A percentile compares a stretch with the other conserved stretches of the same genome.
These are phyloP conservation scores for Syzygium syzygioides DNA, from an alignment of 441 rosid species.

Conservation along the genomic window DNA sequence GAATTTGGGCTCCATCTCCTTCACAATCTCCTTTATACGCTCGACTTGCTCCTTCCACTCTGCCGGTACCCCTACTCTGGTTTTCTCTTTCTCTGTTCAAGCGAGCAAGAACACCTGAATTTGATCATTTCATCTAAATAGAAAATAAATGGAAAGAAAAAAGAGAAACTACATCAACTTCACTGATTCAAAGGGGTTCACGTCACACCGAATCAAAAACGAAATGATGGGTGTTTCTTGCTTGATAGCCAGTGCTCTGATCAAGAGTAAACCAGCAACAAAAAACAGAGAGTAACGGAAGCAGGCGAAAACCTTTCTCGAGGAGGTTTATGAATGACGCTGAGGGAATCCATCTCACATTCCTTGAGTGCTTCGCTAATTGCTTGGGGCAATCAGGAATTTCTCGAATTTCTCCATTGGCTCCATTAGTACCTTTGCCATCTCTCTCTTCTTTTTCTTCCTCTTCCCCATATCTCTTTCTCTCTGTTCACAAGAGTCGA, in stretches of 20 bases:
- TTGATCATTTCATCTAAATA: not conserved
- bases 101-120: not conserved
- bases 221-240: not conserved
- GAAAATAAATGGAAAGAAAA: not conserved
- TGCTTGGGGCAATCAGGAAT: not conserved
- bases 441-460: not conserved
- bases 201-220: not conserved
- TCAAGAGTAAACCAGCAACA: not conserved
- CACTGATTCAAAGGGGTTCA: not conserved
- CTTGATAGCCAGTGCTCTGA: not conserved
- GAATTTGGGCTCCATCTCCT: not conserved
- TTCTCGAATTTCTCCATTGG: not conserved
- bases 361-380: not conserved
- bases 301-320: not conserved
- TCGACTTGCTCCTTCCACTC: not conserved
- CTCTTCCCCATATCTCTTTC: not conserved
- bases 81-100: not conserved
- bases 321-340: not conserved
- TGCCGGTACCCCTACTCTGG: not conserved
- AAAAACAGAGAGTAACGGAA: not conserved
- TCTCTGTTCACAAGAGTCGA: not conserved
- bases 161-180: not conserved
- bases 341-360: not conserved
- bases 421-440: not conserved
- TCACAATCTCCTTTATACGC: conserved; percentile 9